Conservation (phyloP, 1,284 basidiomycete genomes). For the Ustilago trichophora region DNA sequence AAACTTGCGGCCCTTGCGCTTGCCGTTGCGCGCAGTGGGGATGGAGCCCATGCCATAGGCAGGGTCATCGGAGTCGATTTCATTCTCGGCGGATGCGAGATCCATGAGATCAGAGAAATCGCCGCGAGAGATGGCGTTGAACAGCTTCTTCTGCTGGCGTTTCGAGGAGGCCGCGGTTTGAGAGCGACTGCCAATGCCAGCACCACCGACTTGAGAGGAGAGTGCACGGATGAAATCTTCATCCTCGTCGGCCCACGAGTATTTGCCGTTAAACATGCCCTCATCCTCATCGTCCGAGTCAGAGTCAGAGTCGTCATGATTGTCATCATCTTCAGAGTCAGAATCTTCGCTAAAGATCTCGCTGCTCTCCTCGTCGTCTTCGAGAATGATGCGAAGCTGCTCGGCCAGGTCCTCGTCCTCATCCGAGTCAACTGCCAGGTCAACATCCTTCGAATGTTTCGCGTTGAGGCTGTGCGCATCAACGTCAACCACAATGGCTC, state of each 20-base stretch:
- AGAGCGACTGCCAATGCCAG: constrained; percentile 26
- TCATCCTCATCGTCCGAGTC: constrained; percentile 49
- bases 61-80: constrained; percentile 64
- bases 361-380: constrained; percentile 30
- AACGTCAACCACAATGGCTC: not conserved
- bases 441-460: not conserved
- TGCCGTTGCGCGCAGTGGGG: constrained; percentile 41
- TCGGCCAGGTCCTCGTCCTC: constrained; percentile 36
- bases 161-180: constrained; percentile 12
- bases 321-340: constrained; percentile 17
- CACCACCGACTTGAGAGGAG: constrained; percentile 33
- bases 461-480: not conserved
- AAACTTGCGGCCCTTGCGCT: constrained; percentile 69
- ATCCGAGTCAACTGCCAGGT: not conserved
- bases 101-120: constrained; percentile 73
- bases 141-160: constrained; percentile 73
- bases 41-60: constrained; percentile 43
- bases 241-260: constrained; percentile 73
- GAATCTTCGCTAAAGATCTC: constrained; percentile 36
- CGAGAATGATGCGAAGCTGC: constrained; percentile 41
- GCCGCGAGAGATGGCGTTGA: constrained; percentile 75
- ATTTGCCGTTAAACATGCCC: constrained; percentile 64
- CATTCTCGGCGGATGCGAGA: constrained; percentile 66
- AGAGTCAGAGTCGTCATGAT: constrained; percentile 24
- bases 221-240: constrained; percentile 75